phyloP scores from a whole-genome alignment of 768 basidiomycete species.

The Phanerochaete carnosa region DNA sequence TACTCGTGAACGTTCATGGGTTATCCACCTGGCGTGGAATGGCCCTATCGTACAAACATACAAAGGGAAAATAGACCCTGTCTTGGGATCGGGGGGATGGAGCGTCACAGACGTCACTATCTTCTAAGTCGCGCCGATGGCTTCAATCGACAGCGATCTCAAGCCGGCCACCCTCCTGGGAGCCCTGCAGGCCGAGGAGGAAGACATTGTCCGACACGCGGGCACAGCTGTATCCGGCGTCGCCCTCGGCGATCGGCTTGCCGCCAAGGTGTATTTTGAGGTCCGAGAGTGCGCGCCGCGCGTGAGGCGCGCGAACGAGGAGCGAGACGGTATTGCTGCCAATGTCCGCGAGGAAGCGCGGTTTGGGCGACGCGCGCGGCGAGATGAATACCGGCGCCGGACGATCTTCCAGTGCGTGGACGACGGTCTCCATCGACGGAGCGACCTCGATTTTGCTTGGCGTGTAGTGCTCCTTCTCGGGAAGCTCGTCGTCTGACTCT shows the following conservation, averaged over 20 bases:
- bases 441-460: not conserved
- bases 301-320: conserved; percentile 7
- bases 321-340: conserved; percentile 9
- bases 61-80: not conserved
- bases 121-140: conserved; percentile 4
- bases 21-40: not conserved
- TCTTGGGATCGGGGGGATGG: not conserved
- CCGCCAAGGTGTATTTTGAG: conserved; percentile 3
- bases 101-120: not conserved
- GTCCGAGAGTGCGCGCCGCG: not conserved
- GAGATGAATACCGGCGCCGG: not conserved
- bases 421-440: not conserved
- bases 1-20: not conserved
- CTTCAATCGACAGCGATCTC: conserved; percentile 20
- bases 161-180: conserved; percentile 19
- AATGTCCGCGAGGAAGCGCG: conserved; percentile 12
- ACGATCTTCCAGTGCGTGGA: not conserved
- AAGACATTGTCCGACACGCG: conserved; percentile 6
- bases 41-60: not conserved
- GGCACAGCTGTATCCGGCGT: conserved; percentile 1
- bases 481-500: not conserved
- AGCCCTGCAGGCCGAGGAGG: conserved; percentile 1
- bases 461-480: not conserved
- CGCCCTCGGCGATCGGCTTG: conserved; percentile 3
- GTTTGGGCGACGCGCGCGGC: not conserved